phyloP scores from a whole-genome alignment of 768 basidiomycete species.

The Lyophyllum atratum region DNA sequence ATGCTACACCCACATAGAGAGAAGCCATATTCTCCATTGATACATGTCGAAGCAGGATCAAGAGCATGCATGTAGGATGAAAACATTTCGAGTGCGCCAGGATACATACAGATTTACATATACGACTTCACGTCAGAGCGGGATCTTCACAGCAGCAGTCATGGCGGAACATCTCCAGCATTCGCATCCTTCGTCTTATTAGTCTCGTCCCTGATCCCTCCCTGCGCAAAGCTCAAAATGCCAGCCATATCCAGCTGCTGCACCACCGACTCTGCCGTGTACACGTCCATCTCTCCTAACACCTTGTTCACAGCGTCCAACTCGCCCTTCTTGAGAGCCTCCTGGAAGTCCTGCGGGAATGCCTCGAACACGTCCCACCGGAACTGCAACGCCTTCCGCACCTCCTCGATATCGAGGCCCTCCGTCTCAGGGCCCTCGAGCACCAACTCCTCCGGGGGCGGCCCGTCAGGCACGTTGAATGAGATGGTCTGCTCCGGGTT shows the following conservation, averaged over 20 bases:
- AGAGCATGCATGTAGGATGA: no score
- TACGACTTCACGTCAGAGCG: not conserved
- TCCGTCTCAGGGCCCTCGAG: conserved; percentile 90
- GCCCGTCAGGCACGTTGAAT: conserved; percentile 96
- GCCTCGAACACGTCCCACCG: conserved; percentile 89
- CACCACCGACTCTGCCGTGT: conserved; percentile 83
- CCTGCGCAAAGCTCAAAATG: conserved; percentile 85
- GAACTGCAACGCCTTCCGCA: conserved; percentile 81
- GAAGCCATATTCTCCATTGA: no score
- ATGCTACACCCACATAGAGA: no score
- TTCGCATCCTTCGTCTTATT: conserved; percentile 25
- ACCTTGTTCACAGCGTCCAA: conserved; percentile 89
- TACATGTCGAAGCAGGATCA: no score
- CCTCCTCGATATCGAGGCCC: conserved; percentile 78
- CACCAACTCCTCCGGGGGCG: conserved; percentile 82
- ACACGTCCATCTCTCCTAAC: conserved; percentile 80
- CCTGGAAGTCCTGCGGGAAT: conserved; percentile 71
- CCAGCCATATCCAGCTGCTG: conserved; percentile 80
- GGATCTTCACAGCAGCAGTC: not conserved
- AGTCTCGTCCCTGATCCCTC: conserved; percentile 73
- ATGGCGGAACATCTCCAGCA: not conserved
- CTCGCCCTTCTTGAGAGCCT: conserved; percentile 73
- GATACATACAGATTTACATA: not conserved
- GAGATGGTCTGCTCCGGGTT: conserved; percentile 73
- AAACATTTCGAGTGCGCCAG: not conserved